Evolutionary conservation across 1,284 basidiomycete species (phyloP).

Genomic region (Apiotrichum sp.): DNA sequence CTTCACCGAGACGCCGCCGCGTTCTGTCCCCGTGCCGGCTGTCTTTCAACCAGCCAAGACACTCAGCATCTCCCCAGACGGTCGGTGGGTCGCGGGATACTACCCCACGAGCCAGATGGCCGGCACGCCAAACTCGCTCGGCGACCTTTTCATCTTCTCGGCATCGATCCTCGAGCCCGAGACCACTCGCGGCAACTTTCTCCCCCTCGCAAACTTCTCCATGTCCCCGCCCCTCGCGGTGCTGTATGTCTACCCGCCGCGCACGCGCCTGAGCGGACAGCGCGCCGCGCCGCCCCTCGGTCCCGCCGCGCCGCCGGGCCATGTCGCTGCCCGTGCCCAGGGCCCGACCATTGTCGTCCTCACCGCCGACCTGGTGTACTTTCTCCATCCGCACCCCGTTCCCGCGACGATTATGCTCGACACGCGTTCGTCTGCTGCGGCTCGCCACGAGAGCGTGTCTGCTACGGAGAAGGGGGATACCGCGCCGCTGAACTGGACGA

Average conservation of each 20-base stretch:
- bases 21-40: slow-evolving; percentile 19
- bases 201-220: slow-evolving; percentile 24
- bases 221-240: slow-evolving; percentile 25
- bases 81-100: slow-evolving; percentile 29
- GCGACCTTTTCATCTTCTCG: slow-evolving; percentile 11
- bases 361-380: slow-evolving; percentile 18
- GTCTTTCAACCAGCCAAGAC: slow-evolving; percentile 19
- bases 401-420: slow-evolving; percentile 12
- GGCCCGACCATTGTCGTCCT: slow-evolving; percentile 33
- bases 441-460: slow-evolving; percentile 6
- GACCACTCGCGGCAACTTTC: slow-evolving; percentile 7
- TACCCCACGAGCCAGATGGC: neutral
- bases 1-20: slow-evolving; percentile 18
- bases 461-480: slow-evolving; percentile 5
- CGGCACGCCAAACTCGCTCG: neutral
- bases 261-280: slow-evolving; percentile 16
- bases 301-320: slow-evolving; percentile 21
- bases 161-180: slow-evolving; percentile 28
- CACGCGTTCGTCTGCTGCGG: slow-evolving; percentile 10
- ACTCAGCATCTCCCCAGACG: slow-evolving; percentile 29
- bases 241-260: slow-evolving; percentile 29
- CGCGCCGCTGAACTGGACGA: slow-evolving; percentile 20
- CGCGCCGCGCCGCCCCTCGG: slow-evolving; percentile 21
- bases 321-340: slow-evolving; percentile 8
- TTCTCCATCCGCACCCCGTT: slow-evolving; percentile 24